Conservation (phyloP, 2,329 filamentous ascomycete species). For the Talaromyces sp. region DNA sequence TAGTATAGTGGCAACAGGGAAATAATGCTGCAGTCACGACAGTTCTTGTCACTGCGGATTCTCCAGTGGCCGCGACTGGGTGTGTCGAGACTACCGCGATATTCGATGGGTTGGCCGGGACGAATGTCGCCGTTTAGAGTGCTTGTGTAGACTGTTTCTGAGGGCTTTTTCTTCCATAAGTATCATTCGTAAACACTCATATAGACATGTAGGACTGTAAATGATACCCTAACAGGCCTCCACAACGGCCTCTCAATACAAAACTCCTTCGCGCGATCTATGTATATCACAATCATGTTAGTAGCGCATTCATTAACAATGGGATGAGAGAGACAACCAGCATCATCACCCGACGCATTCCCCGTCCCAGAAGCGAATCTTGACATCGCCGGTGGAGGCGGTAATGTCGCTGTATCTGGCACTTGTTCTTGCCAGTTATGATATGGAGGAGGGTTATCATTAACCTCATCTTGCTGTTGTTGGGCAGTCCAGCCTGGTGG, state of each 20-base stretch:
- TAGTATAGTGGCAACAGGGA: conserved; percentile 56
- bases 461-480: not conserved
- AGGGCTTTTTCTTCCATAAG: conserved; percentile 26
- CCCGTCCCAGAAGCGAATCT: conserved; percentile 52
- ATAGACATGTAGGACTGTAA: not conserved
- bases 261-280: conserved; percentile 53
- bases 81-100: conserved; percentile 15
- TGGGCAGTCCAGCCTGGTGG: conserved; percentile 1
- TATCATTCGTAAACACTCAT: not conserved
- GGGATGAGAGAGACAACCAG: not conserved
- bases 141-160: conserved; percentile 37
- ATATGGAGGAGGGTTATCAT: conserved; percentile 48
- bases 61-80: conserved; percentile 41
- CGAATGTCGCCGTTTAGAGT: conserved; percentile 43
- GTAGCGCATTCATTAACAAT: not conserved
- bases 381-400: conserved; percentile 54
- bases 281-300: conserved; percentile 28
- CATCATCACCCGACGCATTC: conserved; percentile 51
- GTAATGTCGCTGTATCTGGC: conserved; percentile 55
- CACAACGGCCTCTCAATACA: conserved; percentile 50
- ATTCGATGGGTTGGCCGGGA: conserved; percentile 36
- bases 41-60: conserved; percentile 40
- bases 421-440: conserved; percentile 58
- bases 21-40: conserved; percentile 49
- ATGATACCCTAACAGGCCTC: conserved; percentile 33